A percentile compares a stretch with the other conserved stretches of the same genome.
These are phyloP conservation scores for Urochloa ruziziensis DNA, from an alignment of 176 grass and related monocot species.

Conservation along the genomic window DNA sequence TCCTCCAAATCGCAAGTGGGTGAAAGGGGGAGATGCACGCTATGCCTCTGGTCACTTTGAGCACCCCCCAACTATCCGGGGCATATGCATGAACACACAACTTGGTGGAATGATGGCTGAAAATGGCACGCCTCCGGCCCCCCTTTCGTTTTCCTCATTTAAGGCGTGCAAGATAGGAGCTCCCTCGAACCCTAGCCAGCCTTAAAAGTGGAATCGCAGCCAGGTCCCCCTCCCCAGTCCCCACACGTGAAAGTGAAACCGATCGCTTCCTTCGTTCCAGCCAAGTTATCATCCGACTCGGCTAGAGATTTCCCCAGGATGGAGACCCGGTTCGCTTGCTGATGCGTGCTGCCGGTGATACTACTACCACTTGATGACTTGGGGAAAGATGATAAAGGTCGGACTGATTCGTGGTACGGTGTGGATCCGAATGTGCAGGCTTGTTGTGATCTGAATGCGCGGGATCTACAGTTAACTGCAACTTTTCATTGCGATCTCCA, in stretches of 20 bases:
- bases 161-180: slow-evolving; percentile 14
- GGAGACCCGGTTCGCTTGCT: background rate
- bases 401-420: background rate
- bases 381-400: background rate
- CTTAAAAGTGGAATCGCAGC: background rate
- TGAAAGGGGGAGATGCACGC: slow-evolving; percentile 12
- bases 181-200: background rate
- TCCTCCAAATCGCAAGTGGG: slow-evolving; percentile 1
- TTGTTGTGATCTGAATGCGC: background rate
- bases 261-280: background rate
- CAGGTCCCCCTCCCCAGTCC: background rate
- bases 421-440: background rate
- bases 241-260: background rate
- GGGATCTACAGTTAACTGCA: background rate
- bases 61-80: background rate
- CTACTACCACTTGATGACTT: background rate
- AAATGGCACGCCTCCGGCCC: background rate
- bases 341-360: background rate
- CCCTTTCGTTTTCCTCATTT: slow-evolving; percentile 37
- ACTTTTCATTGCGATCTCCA: background rate
- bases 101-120: background rate
- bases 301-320: background rate
- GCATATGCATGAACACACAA: background rate
- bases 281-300: background rate
- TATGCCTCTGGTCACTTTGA: background rate